Conservation (phyloP, 495 filamentous ascomycete species). For the Poronia punctata region DNA sequence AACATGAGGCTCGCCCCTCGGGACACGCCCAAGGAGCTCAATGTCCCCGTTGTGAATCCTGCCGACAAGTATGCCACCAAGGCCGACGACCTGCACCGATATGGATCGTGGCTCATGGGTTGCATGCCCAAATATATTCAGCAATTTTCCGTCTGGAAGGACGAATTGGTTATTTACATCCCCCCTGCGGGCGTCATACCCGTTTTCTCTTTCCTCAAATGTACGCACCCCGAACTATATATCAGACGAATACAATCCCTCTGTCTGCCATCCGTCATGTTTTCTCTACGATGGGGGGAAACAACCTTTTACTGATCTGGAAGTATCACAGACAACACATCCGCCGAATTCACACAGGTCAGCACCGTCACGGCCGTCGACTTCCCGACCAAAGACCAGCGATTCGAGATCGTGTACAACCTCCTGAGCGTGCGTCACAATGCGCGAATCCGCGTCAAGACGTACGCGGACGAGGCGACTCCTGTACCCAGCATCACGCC, state of each 20-base stretch:
- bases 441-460: constrained; percentile 94
- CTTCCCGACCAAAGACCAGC: constrained; percentile 86
- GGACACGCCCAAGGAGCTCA: constrained; percentile 47
- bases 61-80: constrained; percentile 85
- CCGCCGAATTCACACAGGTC: constrained; percentile 91
- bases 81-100: constrained; percentile 77
- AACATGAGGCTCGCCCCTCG: constrained; percentile 64
- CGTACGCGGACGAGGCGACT: constrained; percentile 94
- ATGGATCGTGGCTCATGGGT: constrained; percentile 94
- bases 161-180: constrained; percentile 93
- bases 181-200: constrained; percentile 80
- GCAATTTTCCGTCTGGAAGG: constrained; percentile 99
- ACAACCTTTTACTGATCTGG: constrained; percentile 5
- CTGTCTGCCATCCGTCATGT: too few relatives aligned
- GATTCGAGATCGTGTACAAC: constrained; percentile 99
- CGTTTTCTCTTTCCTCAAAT: constrained; percentile 91
- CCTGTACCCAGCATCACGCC: constrained; percentile 82
- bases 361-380: constrained; percentile 91
- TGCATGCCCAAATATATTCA: constrained; percentile 97
- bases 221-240: too few relatives aligned
- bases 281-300: too few relatives aligned
- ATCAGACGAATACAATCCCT: too few relatives aligned
- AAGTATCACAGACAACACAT: constrained; percentile 62
- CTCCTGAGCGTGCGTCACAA: constrained; percentile 92
- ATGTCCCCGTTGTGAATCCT: constrained; percentile 80